phyloP scores from a whole-genome alignment of 805 yeast genomes.

The Brettanomyces custersianus region DNA sequence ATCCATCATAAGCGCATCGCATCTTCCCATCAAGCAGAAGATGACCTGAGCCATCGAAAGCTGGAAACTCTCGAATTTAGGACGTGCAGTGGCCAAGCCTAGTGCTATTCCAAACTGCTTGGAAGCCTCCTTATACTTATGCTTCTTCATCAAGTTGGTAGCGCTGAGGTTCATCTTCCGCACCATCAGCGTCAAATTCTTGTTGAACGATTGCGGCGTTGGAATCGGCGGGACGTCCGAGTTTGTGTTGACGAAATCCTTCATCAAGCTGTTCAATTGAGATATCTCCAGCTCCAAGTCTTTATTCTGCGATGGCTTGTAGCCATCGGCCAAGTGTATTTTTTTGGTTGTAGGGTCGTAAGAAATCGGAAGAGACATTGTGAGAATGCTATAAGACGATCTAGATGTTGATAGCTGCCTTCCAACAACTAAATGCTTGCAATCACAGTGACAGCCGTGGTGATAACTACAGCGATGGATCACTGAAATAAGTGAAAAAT shows the following conservation, averaged over 20 bases:
- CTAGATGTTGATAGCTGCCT: no score
- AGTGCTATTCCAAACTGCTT: conserved; percentile 59
- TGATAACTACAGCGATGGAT: no score
- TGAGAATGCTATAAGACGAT: no score
- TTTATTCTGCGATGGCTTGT: conserved; percentile 10
- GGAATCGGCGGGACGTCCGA: conserved; percentile 47
- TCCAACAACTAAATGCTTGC: no score
- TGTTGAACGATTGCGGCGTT: conserved; percentile 45
- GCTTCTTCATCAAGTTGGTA: conserved; percentile 43
- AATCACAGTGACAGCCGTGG: no score
- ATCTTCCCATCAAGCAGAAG: conserved; percentile 57
- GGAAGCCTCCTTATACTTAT: conserved; percentile 49
- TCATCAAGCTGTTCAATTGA: conserved; percentile 26
- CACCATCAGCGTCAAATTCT: conserved; percentile 47
- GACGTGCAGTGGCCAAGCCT: conserved; percentile 58
- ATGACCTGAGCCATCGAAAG: conserved; percentile 61
- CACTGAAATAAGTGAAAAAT: no score
- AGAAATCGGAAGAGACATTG: conserved; percentile 17
- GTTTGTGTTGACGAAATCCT: conserved; percentile 35
- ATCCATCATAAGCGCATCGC: conserved; percentile 56
- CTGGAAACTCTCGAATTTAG: conserved; percentile 68
- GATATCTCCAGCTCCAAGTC: conserved; percentile 23
- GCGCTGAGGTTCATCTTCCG: conserved; percentile 61
- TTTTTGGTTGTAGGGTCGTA: conserved; percentile 25
- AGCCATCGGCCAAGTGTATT: conserved; percentile 16